These are phyloP conservation scores for Cenchrus americanus DNA, from an alignment of 176 grass and related monocot genomes.

Conservation along the genomic window DNA sequence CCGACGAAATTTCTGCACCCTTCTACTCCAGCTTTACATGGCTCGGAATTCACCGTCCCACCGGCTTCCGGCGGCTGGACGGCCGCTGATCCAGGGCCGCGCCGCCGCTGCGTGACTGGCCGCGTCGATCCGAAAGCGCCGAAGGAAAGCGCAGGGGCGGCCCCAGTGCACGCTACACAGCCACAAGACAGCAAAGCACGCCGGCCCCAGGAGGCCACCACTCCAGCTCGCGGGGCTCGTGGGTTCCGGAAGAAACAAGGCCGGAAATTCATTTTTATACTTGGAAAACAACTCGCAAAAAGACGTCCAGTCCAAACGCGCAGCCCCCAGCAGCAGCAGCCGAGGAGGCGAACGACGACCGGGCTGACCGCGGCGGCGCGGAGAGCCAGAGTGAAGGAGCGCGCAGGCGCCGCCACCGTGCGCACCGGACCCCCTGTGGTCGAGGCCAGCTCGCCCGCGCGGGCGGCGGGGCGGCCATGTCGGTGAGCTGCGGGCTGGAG, in stretches of 20 bases:
- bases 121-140: not conserved
- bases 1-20: too few species aligned
- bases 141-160: not conserved
- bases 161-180: not conserved
- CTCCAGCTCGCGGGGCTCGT: not conserved
- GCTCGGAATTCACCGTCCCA: not conserved
- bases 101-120: not conserved
- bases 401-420: not conserved
- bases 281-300: not conserved
- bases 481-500: conserved; percentile 90
- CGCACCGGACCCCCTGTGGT: too few species aligned
- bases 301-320: not conserved
- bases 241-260: conserved; percentile 24
- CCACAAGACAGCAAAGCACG: not conserved
- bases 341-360: not conserved
- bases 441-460: too few species aligned
- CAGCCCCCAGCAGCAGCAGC: not conserved
- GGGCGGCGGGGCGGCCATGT: conserved; percentile 48
- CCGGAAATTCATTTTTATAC: not conserved
- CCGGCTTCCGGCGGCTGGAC: not conserved
- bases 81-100: not conserved
- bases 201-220: conserved; percentile 4
- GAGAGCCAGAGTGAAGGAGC: not conserved
- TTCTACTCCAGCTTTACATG: too few species aligned
- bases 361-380: not conserved